Percentiles rank a stretch among this genome's conserved stretches.
Evolutionary conservation across 805 yeast genomes (phyloP).

Genomic region (Babjeviella inositovora): DNA sequence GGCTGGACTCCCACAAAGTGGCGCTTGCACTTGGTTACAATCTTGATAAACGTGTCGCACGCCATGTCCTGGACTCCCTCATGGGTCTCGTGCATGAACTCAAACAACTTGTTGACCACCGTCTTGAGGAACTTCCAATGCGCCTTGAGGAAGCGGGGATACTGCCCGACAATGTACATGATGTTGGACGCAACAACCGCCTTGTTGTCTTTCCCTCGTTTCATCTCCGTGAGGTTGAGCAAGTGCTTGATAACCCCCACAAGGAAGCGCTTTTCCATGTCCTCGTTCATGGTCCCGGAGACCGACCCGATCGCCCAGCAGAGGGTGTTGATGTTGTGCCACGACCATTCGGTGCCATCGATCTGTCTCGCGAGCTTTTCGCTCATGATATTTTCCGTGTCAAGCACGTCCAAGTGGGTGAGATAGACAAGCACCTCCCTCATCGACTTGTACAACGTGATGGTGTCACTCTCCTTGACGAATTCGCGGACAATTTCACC

Average conservation of each 20-base stretch:
- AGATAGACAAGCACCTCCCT: constrained; percentile 90
- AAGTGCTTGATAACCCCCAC: constrained; percentile 89
- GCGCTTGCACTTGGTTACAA: constrained; percentile 86
- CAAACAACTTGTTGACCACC: constrained; percentile 88
- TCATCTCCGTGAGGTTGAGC: constrained; percentile 84
- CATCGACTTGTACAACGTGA: constrained; percentile 87
- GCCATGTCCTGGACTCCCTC: constrained; percentile 99
- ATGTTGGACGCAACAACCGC: constrained; percentile 99
- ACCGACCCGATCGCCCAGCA: constrained; percentile 99
- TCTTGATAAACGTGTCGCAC: constrained; percentile 95
- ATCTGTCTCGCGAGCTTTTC: constrained; percentile 83
- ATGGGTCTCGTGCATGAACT: constrained; percentile 99
- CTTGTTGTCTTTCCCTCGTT: constrained; percentile 93
- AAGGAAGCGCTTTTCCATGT: constrained; percentile 86
- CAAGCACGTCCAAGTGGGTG: constrained; percentile 89
- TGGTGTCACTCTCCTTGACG: constrained; percentile 93
- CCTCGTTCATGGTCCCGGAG: constrained; percentile 97
- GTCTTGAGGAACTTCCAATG: constrained; percentile 97
- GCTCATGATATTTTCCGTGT: constrained; percentile 88
- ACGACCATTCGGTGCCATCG: constrained; percentile 97
- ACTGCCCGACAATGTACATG: constrained; percentile 99
- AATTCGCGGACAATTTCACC: constrained; percentile 98
- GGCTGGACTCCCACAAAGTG: constrained; percentile 84
- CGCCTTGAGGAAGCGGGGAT: constrained; percentile 92
- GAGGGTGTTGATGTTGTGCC: constrained; percentile 93